Evolutionary conservation across 768 basidiomycete species (phyloP), one percentile per base, ranked within the genome.

Genomic region (Pluteus cervinus): DNA sequence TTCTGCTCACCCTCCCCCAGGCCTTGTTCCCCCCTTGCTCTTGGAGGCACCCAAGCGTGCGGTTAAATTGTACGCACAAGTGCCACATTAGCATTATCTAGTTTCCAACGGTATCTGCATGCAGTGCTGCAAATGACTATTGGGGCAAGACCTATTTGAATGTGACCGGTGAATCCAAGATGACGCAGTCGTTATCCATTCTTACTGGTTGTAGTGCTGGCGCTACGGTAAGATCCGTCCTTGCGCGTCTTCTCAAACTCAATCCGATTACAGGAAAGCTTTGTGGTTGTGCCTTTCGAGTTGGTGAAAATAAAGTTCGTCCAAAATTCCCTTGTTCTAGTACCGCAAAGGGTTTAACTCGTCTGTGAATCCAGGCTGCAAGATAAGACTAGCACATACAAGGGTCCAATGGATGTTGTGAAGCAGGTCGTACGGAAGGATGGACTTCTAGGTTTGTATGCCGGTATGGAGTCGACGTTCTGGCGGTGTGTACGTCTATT

Each of bases 41-140:
- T 67, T 99, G 30, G 96, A 99, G 62, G 96, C 96, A 11, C 96
- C 96, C 2, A 99, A 99, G 66, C 82, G 96, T 62, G 96, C 96
- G 11, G 87, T 92, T 33, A 99, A 98, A 74, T 88, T 87, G 85
- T 86, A 46, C 44, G 79, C 65, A 15, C 22, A 16, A 15, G 35
- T 24, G 20, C 21, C 14, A 31, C 15, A 33, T 24, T 23, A 20
- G 28, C 16, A 37, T 16, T 34, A 24, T 7, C 18, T 25, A n/a
- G 14, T 23, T n/a, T 24, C 29, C 15, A 29, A 14, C 36, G 36
- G 50, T 25, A 43, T 20, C 24, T 5, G 39, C 23, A 35, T 40
- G 24, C 41, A 46, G 50, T 46, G 87, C 88, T 17, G 73, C 87
- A 7, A 93, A 93, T 67, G 94, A 93, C 52, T 96, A 86, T 57